Percentiles rank a stretch among this genome's conserved stretches.
Evolutionary conservation across 2,329 filamentous ascomycete genomes (phyloP).

Genomic region (Penicillium crustosum): DNA sequence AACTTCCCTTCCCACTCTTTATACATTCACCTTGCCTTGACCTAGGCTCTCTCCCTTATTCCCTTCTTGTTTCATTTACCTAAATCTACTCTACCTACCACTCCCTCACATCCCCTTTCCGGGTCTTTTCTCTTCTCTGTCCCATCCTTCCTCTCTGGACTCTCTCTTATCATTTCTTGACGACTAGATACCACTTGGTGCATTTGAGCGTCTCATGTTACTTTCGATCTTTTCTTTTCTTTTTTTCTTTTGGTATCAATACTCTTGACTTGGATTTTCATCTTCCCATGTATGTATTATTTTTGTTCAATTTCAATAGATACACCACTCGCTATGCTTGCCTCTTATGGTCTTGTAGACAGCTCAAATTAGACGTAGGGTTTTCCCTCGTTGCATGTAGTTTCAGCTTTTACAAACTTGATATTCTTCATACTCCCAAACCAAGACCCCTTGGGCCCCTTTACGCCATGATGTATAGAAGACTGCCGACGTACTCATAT

Average conservation of each 20-base stretch:
- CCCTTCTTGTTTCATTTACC: constrained; percentile 7
- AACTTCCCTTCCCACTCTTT: background rate
- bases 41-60: constrained; percentile 1
- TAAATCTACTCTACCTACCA: constrained; percentile 6
- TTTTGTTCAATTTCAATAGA: background rate
- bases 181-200: constrained; percentile 30
- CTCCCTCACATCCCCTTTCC: background rate
- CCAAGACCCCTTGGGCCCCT: accelerated
- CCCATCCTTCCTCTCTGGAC: background rate
- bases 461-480: background rate
- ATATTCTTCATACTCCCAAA: background rate
- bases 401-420: background rate
- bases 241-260: background rate
- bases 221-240: constrained; percentile 10
- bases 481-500: background rate
- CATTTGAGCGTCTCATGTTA: constrained; percentile 27
- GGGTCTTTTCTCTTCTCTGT: constrained; percentile 8
- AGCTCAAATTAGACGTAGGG: background rate
- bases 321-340: background rate
- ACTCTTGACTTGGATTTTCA: background rate
- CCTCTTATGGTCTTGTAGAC: background rate
- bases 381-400: no score
- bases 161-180: constrained; percentile 14
- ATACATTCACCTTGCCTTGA: background rate
- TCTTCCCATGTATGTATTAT: constrained; percentile 1